phyloP scores from a whole-genome alignment of 352 stramenopile species.

The Bremia lactucae region DNA sequence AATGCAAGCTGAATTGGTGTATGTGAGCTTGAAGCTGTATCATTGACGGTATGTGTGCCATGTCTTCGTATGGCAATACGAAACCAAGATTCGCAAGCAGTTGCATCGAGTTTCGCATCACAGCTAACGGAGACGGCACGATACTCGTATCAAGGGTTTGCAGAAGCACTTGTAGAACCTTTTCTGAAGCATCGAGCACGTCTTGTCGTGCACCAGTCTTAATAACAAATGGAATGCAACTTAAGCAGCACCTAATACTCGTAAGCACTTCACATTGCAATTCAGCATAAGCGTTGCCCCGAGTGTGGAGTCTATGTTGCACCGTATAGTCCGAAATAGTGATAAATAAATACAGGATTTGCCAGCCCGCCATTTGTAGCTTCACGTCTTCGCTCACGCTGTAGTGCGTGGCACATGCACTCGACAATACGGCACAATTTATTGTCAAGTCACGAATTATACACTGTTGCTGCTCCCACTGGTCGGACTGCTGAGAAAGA shows the following conservation, averaged over 20 bases:
- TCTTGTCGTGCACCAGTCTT: slow-evolving; percentile 38
- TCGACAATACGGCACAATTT: slow-evolving; percentile 48
- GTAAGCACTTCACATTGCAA: slow-evolving; percentile 58
- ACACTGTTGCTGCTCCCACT: slow-evolving; percentile 37
- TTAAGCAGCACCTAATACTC: slow-evolving; percentile 44
- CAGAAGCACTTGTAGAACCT: slow-evolving; percentile 40
- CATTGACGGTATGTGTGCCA: slow-evolving; percentile 60
- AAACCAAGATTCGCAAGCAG: slow-evolving; percentile 52
- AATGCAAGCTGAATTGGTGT: slow-evolving; percentile 60
- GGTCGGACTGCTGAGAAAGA: slow-evolving; percentile 25
- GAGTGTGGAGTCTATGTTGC: slow-evolving; percentile 42
- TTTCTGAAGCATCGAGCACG: slow-evolving; percentile 41
- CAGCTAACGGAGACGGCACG: slow-evolving; percentile 42
- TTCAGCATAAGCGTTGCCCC: slow-evolving; percentile 40
- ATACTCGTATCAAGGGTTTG: slow-evolving; percentile 52
- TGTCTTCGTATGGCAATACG: slow-evolving; percentile 59
- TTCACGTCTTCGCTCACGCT: slow-evolving; percentile 42
- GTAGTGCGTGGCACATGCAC: slow-evolving; percentile 50
- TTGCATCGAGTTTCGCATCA: slow-evolving; percentile 64
- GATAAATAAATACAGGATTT: slow-evolving; percentile 57
- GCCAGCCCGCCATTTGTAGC: slow-evolving; percentile 51
- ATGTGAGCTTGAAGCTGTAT: slow-evolving; percentile 53
- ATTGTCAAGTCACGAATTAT: slow-evolving; percentile 50
- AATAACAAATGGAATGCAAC: slow-evolving; percentile 51
- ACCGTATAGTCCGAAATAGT: slow-evolving; percentile 49